Evolutionary conservation across 495 filamentous ascomycete genomes (phyloP).

Genomic region (Aspergillus campestris): DNA sequence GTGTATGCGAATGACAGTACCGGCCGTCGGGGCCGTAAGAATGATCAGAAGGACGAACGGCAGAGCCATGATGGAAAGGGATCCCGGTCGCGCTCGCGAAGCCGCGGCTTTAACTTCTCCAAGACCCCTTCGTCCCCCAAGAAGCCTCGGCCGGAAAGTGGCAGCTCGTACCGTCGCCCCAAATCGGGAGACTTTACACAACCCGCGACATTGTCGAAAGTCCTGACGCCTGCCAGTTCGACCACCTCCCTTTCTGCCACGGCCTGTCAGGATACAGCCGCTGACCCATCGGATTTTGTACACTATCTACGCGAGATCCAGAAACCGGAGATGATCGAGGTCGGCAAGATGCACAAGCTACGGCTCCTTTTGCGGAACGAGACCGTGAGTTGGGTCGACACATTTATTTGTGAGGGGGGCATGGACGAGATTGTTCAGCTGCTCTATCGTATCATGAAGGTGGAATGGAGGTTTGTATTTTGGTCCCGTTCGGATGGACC

Average conservation of each 20-base stretch:
- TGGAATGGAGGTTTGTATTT: slow-evolving; percentile 82
- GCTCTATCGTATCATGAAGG: slow-evolving; percentile 80
- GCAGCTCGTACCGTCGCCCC: slow-evolving; percentile 30
- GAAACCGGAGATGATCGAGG: slow-evolving; percentile 74
- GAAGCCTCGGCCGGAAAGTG: slow-evolving; percentile 41
- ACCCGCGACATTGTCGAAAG: slow-evolving; percentile 39
- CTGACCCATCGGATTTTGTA: slow-evolving; percentile 71
- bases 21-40: slow-evolving; percentile 38
- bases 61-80: slow-evolving; percentile 42
- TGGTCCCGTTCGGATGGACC: not conserved
- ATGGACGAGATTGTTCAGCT: slow-evolving; percentile 87
- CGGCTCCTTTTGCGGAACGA: slow-evolving; percentile 86
- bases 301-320: slow-evolving; percentile 67
- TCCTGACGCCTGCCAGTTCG: slow-evolving; percentile 34
- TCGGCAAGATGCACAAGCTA: slow-evolving; percentile 91
- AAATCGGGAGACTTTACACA: slow-evolving; percentile 35
- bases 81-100: slow-evolving; percentile 54
- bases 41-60: slow-evolving; percentile 29
- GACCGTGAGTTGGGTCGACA: slow-evolving; percentile 88
- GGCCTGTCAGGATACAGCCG: slow-evolving; percentile 36
- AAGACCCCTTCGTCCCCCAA: slow-evolving; percentile 52
- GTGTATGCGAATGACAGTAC: slow-evolving; percentile 21
- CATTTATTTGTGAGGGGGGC: slow-evolving; percentile 79
- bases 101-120: slow-evolving; percentile 67
- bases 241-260: slow-evolving; percentile 35